Evolutionary conservation across 1,284 basidiomycete species (phyloP).

Genomic region (Moesziomyces aphidis): DNA sequence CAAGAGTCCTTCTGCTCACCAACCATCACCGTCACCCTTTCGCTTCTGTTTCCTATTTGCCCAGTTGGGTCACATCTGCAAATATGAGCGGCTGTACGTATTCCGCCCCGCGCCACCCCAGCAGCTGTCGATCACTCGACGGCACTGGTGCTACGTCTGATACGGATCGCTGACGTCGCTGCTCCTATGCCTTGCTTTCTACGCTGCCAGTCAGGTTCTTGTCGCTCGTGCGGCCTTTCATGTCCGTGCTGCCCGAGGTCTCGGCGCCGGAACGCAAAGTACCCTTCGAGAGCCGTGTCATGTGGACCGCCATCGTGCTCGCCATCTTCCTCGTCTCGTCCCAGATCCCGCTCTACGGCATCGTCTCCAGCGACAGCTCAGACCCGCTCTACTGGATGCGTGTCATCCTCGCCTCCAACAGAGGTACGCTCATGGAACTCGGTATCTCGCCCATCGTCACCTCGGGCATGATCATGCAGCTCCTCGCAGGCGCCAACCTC

Average conservation of each 20-base stretch:
- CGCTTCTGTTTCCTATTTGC: conserved; percentile 4
- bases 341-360: conserved; percentile 67
- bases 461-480: conserved; percentile 98
- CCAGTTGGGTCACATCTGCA: conserved; percentile 36
- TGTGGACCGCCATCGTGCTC: conserved; percentile 68
- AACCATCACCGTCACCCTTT: conserved; percentile 9
- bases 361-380: conserved; percentile 67
- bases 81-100: conserved; percentile 50
- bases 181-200: not conserved
- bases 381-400: conserved; percentile 99
- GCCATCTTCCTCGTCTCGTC: conserved; percentile 67
- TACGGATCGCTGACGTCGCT: conserved; percentile 13
- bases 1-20: conserved; percentile 1
- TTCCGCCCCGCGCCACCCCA: not conserved
- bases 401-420: conserved; percentile 97
- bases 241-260: conserved; percentile 67
- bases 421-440: conserved; percentile 98
- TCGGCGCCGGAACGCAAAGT: conserved; percentile 67
- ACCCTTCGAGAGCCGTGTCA: conserved; percentile 65
- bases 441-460: conserved; percentile 98
- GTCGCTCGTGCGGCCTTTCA: conserved; percentile 67
- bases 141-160: not conserved
- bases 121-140: not conserved
- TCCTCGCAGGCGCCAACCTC: conserved; percentile 94
- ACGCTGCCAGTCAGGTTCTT: conserved; percentile 61